Evolutionary conservation across 352 stramenopile species (phyloP).

Genomic region (Aphanomyces cochlioides): DNA sequence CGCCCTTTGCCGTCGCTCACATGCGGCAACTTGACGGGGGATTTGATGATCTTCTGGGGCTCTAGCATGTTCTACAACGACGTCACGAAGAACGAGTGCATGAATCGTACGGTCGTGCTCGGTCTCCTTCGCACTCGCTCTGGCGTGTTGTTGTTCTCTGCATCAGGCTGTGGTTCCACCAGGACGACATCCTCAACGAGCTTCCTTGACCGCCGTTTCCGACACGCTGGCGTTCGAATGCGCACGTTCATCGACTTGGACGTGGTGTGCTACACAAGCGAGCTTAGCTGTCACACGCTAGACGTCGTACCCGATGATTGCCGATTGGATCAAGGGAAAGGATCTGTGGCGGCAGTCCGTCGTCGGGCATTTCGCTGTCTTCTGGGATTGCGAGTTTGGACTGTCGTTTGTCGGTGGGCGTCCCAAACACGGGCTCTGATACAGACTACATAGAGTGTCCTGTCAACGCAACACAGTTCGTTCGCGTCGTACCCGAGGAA

Average conservation of each 20-base stretch:
- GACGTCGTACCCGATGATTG: neutral
- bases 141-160: too few relatives aligned
- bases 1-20: neutral
- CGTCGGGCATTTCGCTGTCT: neutral
- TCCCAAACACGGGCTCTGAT: neutral
- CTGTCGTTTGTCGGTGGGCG: neutral
- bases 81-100: neutral
- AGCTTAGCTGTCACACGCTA: neutral
- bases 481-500: conserved; percentile 14
- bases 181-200: conserved; percentile 8
- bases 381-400: neutral
- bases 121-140: too few relatives aligned
- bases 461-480: too few relatives aligned
- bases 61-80: neutral
- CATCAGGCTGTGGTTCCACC: neutral
- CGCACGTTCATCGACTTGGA: conserved; percentile 27
- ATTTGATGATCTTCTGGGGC: conserved; percentile 21
- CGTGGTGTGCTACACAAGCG: neutral
- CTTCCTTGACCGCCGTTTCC: conserved; percentile 16
- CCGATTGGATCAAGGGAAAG: neutral
- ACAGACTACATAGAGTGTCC: too few relatives aligned
- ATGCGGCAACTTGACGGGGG: neutral
- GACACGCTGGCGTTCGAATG: conserved; percentile 28
- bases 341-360: neutral
- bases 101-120: neutral